Evolutionary conservation across 345 rosid species (phyloP).

Genomic region (Gynandropsis gynandra): DNA sequence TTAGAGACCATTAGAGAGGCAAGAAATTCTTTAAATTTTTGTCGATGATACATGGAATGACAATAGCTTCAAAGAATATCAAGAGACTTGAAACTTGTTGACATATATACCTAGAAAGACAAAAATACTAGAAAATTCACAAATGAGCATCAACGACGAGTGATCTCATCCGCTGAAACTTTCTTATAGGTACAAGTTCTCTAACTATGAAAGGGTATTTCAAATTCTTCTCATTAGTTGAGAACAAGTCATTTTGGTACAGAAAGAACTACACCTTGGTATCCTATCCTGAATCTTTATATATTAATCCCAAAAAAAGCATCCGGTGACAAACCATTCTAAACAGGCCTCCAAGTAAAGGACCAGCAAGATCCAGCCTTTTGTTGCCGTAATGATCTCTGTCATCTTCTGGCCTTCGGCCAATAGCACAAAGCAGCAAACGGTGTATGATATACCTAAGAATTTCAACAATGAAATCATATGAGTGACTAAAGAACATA

Average conservation of each 20-base stretch:
- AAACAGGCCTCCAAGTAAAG: slow-evolving; percentile 92
- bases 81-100: too few relatives aligned
- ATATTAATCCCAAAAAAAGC: neutral
- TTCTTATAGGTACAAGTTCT: too few relatives aligned
- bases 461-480: slow-evolving; percentile 9
- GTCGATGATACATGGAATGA: neutral
- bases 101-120: too few relatives aligned
- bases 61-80: too few relatives aligned
- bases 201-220: too few relatives aligned
- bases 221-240: too few relatives aligned
- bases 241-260: neutral
- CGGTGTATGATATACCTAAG: slow-evolving; percentile 85
- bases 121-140: too few relatives aligned
- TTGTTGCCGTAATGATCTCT: slow-evolving; percentile 99
- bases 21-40: neutral
- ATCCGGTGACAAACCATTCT: slow-evolving; percentile 58
- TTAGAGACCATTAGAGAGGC: slow-evolving; percentile 1
- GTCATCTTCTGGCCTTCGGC: slow-evolving; percentile 93
- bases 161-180: too few relatives aligned
- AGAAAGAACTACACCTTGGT: neutral
- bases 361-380: slow-evolving; percentile 99
- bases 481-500: slow-evolving; percentile 12
- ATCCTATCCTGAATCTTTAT: neutral
- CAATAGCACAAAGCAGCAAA: slow-evolving; percentile 85
- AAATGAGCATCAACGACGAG: too few relatives aligned